Evolutionary conservation across 306 rosid genomes (phyloP).

Genomic region (Cicer cuneatum): DNA sequence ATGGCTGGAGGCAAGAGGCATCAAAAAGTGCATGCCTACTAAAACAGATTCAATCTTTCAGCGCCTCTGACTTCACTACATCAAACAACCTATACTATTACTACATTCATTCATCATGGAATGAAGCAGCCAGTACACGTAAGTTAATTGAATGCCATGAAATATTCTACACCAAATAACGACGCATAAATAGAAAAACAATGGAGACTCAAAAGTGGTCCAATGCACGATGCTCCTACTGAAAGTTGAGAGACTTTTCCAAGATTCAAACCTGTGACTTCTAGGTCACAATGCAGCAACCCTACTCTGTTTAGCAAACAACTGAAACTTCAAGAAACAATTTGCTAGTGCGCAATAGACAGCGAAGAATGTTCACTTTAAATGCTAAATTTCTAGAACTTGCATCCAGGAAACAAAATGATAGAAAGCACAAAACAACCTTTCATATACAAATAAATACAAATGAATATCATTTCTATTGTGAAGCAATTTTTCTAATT

Average conservation of each 20-base stretch:
- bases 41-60: background rate
- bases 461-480: conserved; percentile 24
- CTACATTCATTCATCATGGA: conserved; percentile 28
- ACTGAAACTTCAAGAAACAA: background rate
- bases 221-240: background rate
- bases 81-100: background rate
- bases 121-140: background rate
- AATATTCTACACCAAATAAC: conserved; percentile 6
- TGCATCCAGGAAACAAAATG: background rate
- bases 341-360: background rate
- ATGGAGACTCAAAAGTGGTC: too few species aligned
- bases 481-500: background rate
- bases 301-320: background rate
- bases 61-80: background rate
- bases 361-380: background rate
- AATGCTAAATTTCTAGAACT: conserved; percentile 27
- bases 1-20: background rate
- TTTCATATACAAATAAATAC: background rate
- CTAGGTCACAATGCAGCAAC: background rate
- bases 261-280: background rate
- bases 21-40: background rate
- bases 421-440: conserved; percentile 2
- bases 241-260: background rate
- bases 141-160: background rate
- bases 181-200: background rate